Percentiles rank a stretch among this genome's conserved stretches.
These are phyloP conservation scores for Boletellus deceptivus DNA, from an alignment of 1,284 basidiomycete genomes.

Conservation along the genomic window DNA sequence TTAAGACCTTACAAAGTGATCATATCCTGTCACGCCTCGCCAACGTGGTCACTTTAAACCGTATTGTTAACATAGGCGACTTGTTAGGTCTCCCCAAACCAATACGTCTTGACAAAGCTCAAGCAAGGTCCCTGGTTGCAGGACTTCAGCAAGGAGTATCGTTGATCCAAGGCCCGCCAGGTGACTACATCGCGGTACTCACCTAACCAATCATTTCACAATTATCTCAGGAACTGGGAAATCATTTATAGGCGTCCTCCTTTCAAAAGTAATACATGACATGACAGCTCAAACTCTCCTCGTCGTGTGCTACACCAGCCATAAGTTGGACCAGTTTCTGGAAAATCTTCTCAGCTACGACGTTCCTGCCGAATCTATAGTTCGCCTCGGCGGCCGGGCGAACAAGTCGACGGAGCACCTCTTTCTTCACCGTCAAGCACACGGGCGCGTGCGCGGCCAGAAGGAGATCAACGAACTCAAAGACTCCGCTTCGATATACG, in stretches of 20 bases:
- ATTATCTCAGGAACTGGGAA: conserved; percentile 57
- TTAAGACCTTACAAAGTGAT: neutral
- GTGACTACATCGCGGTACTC: conserved; percentile 31
- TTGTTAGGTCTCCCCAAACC: conserved; percentile 36
- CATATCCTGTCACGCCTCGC: conserved; percentile 36
- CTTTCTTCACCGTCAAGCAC: no score
- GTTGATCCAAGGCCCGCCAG: conserved; percentile 65
- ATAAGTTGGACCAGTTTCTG: conserved; percentile 41
- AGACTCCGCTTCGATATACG: no score
- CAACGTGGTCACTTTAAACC: conserved; percentile 30
- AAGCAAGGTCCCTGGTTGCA: conserved; percentile 47
- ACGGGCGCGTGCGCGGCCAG: no score
- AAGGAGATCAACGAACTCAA: no score
- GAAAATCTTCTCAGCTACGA: conserved; percentile 55
- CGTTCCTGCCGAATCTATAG: conserved; percentile 32
- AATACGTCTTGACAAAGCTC: conserved; percentile 50
- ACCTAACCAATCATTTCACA: neutral
- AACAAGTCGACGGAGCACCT: no score
- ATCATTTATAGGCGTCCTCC: conserved; percentile 60
- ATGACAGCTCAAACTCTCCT: conserved; percentile 46
- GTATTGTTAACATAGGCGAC: conserved; percentile 36
- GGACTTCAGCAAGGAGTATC: conserved; percentile 52
- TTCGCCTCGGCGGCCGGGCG: no score
- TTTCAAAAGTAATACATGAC: conserved; percentile 55
- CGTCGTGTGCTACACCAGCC: conserved; percentile 48